Percentiles rank a stretch among this genome's conserved stretches.
These are phyloP conservation scores for Carex kokanica DNA, from an alignment of 176 grass and related monocot species.

Conservation along the genomic window DNA sequence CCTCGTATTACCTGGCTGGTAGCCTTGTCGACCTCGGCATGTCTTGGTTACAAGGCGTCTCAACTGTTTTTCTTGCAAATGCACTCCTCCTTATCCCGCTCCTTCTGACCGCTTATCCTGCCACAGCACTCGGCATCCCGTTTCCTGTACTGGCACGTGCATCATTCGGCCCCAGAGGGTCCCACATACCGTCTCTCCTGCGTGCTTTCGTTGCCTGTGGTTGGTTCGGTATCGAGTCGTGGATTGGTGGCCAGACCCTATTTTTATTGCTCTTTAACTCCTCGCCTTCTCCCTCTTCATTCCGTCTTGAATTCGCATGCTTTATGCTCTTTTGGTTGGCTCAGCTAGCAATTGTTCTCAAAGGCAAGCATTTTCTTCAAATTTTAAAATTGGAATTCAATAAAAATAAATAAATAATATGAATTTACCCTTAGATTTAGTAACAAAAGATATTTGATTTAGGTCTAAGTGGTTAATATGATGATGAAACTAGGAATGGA, in stretches of 20 bases:
- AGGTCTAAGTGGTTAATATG: neutral
- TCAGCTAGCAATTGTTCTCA: slow-evolving; percentile 63
- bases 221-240: slow-evolving; percentile 92
- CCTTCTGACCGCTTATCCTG: slow-evolving; percentile 61
- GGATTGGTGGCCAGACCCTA: slow-evolving; percentile 76
- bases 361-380: slow-evolving; percentile 22
- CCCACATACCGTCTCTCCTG: slow-evolving; percentile 74
- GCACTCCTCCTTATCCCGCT: slow-evolving; percentile 58
- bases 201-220: slow-evolving; percentile 81
- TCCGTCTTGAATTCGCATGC: slow-evolving; percentile 69
- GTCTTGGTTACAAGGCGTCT: slow-evolving; percentile 74
- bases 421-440: neutral
- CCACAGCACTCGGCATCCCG: slow-evolving; percentile 59
- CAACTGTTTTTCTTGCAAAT: slow-evolving; percentile 65
- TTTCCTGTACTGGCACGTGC: slow-evolving; percentile 83
- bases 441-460: neutral
- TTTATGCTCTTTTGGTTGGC: slow-evolving; percentile 78
- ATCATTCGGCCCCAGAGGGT: slow-evolving; percentile 61
- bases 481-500: slow-evolving; percentile 43
- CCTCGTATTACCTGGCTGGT: slow-evolving; percentile 85
- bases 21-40: slow-evolving; percentile 97
- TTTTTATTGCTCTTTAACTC: slow-evolving; percentile 63
- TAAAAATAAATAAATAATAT: neutral
- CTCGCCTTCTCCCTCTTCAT: slow-evolving; percentile 43
- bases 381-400: neutral